These are phyloP conservation scores for Puccinia novopanici DNA, from an alignment of 1,284 basidiomycete genomes.

Conservation along the genomic window DNA sequence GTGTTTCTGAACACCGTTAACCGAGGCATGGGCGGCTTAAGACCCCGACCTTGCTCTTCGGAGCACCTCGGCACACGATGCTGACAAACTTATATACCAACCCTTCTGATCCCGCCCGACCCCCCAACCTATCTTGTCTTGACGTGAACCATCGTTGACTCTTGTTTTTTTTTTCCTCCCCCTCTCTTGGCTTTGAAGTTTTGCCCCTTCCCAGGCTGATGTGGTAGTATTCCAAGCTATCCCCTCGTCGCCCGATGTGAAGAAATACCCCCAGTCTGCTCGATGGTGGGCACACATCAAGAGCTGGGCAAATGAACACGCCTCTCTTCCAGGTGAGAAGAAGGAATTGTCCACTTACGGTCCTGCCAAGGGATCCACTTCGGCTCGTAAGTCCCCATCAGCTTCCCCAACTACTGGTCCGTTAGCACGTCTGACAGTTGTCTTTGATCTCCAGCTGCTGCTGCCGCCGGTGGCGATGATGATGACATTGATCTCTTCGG, in stretches of 20 bases:
- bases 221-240: slow-evolving; percentile 86
- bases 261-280: slow-evolving; percentile 74
- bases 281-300: slow-evolving; percentile 95
- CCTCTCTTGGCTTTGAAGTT: too few relatives aligned
- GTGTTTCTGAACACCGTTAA: slow-evolving; percentile 79
- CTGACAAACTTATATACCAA: slow-evolving; percentile 76
- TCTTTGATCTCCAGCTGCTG: slow-evolving; percentile 63
- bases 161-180: slow-evolving; percentile 45
- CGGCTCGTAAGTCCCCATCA: slow-evolving; percentile 11
- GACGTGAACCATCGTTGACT: background rate
- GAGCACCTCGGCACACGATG: slow-evolving; percentile 67
- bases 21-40: slow-evolving; percentile 69
- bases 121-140: slow-evolving; percentile 50
- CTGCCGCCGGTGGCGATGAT: slow-evolving; percentile 74
- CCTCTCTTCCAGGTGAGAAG: slow-evolving; percentile 76
- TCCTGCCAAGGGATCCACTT: slow-evolving; percentile 54
- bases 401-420: slow-evolving; percentile 55
- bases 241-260: slow-evolving; percentile 68
- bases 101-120: slow-evolving; percentile 71
- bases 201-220: slow-evolving; percentile 93
- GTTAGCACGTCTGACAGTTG: slow-evolving; percentile 60
- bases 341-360: slow-evolving; percentile 66
- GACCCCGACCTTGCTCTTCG: slow-evolving; percentile 69
- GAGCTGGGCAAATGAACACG: slow-evolving; percentile 78
- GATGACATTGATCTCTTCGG: slow-evolving; percentile 92